Evolutionary conservation across 2,329 filamentous ascomycete genomes (phyloP), one percentile per base, ranked within the genome.

Genomic region (Curvularia sp.): DNA sequence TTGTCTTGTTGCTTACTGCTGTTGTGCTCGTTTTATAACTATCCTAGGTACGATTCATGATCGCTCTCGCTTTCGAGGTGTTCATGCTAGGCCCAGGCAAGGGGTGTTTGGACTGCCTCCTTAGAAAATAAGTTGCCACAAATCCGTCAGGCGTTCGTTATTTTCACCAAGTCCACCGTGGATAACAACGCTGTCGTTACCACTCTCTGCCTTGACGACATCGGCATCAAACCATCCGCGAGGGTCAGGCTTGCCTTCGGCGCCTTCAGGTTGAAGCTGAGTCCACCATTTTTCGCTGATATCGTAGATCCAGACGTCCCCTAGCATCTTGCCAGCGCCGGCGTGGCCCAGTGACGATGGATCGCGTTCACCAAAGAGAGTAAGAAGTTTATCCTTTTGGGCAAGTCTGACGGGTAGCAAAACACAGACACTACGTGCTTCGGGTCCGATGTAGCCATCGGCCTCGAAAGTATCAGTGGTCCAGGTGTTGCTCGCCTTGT

Each of bases 151-250:
- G 1, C 84, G 75, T 58, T 82, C 76, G 65, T 86, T 86, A 5
- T 79, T 75, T 64, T 84, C 83, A 0, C 74, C 80, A n/a, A 86
- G 66, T 0, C 84, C 84, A 3, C 83, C 83, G 26, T 82, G 79
- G 2, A 85, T 75, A 4, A 83, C 68, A 18, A 85, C 65, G 7
- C 67, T 69, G 47, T 78, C 73, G 15, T 74, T 77, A 0, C 62
- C 70, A 22, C 68, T 66, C 7, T 66, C 30, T 4, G 60, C 64
- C 47, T 67, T 72, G 2, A 79, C 53, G 4, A 81, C 76, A 69
- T 83, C 82, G 1, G 82, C 83, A 71, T 78, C 83, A 58, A 85
- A 85, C 83, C 84, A 86, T 5, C 84, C 84, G 42, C 84, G 73
- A 2, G 80, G 71, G 10, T 68, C 66, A 7, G 84, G 83, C 9